These are phyloP conservation scores for Talaromyces adpressus DNA, from an alignment of 495 filamentous ascomycete genomes.

Conservation along the genomic window DNA sequence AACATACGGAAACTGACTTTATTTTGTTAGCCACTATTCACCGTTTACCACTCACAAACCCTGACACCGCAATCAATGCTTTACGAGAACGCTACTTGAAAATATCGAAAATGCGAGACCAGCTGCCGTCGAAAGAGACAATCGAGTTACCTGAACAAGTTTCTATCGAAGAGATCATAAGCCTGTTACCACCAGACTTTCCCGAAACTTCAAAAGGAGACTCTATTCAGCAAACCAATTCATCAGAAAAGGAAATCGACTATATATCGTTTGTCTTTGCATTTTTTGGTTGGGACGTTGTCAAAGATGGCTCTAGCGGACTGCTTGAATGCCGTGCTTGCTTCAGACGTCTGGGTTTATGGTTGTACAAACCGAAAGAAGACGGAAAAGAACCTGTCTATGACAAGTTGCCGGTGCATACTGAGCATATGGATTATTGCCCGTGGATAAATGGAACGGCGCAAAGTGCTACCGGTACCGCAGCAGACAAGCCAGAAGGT, in stretches of 20 bases:
- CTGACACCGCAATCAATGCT: conserved; percentile 44
- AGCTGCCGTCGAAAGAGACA: conserved; percentile 42
- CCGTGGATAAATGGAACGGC: conserved; percentile 62
- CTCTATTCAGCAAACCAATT: conserved; percentile 7
- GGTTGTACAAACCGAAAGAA: conserved; percentile 72
- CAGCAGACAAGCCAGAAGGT: conserved; percentile 24
- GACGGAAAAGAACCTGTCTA: conserved; percentile 52
- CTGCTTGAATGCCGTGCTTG: conserved; percentile 76
- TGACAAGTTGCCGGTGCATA: conserved; percentile 53
- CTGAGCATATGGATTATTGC: conserved; percentile 74
- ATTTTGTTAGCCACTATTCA: conserved; percentile 38
- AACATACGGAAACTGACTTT: conserved; percentile 5
- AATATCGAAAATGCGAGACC: conserved; percentile 35
- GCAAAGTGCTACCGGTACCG: conserved; percentile 42
- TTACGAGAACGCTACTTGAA: conserved; percentile 57
- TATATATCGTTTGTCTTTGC: conserved; percentile 66
- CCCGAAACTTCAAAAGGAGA: conserved; percentile 15
- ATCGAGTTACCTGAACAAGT: conserved; percentile 39
- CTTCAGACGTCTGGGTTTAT: conserved; percentile 82
- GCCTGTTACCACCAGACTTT: conserved; percentile 24
- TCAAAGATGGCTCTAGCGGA: conserved; percentile 56
- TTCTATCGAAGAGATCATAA: conserved; percentile 26
- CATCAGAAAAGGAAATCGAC: conserved; percentile 36
- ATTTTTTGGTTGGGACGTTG: conserved; percentile 78
- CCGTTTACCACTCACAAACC: conserved; percentile 50